Evolutionary conservation across 1,284 basidiomycete genomes (phyloP).

Genomic region (Malassezia yamatoensis): DNA sequence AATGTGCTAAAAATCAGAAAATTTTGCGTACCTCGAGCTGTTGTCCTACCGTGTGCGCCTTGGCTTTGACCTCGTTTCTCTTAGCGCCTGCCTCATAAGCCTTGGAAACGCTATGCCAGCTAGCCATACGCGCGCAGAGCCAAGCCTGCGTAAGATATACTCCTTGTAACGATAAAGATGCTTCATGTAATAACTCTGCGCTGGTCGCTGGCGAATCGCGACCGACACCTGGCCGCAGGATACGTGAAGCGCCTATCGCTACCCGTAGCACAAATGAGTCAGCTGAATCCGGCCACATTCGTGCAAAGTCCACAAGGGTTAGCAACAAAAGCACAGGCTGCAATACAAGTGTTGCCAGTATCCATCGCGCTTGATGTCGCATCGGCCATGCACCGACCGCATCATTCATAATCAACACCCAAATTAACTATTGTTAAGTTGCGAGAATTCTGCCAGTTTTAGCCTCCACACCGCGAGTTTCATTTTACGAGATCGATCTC

Average conservation of each 20-base stretch:
- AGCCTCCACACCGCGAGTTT: neutral
- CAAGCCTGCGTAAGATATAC: slow-evolving; percentile 12
- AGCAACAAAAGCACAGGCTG: slow-evolving; percentile 10
- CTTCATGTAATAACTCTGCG: slow-evolving; percentile 1
- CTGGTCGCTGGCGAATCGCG: neutral
- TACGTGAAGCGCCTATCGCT: neutral
- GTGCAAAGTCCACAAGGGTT: slow-evolving; percentile 13
- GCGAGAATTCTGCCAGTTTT: neutral
- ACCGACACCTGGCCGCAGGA: slow-evolving; percentile 4
- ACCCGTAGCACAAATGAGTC: neutral
- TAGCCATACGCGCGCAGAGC: slow-evolving; percentile 4
- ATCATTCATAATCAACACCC: too few relatives aligned
- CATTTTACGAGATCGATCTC: too few relatives aligned
- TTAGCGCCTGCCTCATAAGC: slow-evolving; percentile 9
- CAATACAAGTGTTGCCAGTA: slow-evolving; percentile 1
- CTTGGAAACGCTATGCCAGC: slow-evolving; percentile 7
- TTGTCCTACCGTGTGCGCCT: neutral
- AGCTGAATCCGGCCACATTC: neutral
- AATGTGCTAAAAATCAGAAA: neutral
- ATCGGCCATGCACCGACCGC: neutral
- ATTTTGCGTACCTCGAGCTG: slow-evolving; percentile 11
- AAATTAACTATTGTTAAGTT: neutral
- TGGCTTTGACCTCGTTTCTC: neutral
- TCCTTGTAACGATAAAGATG: slow-evolving; percentile 2
- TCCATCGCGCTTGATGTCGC: slow-evolving; percentile 2